A percentile compares a stretch with the other conserved stretches of the same genome.
phyloP scores from a whole-genome alignment of 345 rosid genomes.

The Citrus hindsii region DNA sequence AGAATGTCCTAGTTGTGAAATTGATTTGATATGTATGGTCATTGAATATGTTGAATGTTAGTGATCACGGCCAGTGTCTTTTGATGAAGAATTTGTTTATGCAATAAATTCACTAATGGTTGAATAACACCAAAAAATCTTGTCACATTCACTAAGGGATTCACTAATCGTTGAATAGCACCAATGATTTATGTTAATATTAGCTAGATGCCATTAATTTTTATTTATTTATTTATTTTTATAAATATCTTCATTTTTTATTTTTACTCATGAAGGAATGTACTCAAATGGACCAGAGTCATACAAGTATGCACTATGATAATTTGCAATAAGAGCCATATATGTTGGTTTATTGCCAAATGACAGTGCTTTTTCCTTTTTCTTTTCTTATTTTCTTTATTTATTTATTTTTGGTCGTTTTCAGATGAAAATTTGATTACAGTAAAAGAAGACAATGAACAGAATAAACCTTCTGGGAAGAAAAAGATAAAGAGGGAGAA shows the following conservation, averaged over 20 bases:
- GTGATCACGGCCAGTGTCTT: not conserved
- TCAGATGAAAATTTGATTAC: conserved; percentile 13
- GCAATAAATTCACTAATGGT: not conserved
- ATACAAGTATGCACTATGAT: not conserved
- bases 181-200: not conserved
- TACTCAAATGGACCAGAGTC: not conserved
- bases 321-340: not conserved
- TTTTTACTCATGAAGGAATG: not conserved
- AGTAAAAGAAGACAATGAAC: conserved; percentile 16
- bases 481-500: conserved; percentile 25
- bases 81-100: not conserved
- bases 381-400: no score
- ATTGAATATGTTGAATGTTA: not conserved
- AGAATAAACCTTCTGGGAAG: conserved; percentile 12
- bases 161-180: not conserved
- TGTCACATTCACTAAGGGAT: not conserved
- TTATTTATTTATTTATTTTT: no score
- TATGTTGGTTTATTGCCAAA: not conserved
- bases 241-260: not conserved
- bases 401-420: not conserved
- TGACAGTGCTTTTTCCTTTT: conserved; percentile 3
- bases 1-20: not conserved
- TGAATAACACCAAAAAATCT: not conserved
- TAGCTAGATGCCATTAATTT: not conserved
- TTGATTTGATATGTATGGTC: not conserved